Evolutionary conservation across 164 flowering plant genomes (phyloP).

Genomic region (Vitis labrusca): DNA sequence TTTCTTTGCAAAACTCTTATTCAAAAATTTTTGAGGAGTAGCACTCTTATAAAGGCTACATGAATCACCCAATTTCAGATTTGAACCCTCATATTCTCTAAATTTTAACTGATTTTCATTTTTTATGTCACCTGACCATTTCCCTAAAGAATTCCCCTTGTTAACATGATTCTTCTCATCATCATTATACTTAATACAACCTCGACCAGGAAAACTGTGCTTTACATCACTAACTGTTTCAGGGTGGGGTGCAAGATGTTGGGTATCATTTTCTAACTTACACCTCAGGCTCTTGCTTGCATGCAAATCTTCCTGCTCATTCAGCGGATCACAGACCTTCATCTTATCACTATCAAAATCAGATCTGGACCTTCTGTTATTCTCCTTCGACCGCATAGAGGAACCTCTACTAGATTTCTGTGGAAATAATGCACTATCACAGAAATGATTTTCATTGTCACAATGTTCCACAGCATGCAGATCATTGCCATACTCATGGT

Average conservation of each 20-base stretch:
- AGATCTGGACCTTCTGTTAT: constrained; percentile 2
- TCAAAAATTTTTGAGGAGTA: background rate
- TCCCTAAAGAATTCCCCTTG: constrained; percentile 7
- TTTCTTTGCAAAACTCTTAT: constrained; percentile 12
- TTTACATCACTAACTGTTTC: background rate
- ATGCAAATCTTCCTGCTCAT: constrained; percentile 5
- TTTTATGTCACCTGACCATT: constrained; percentile 1
- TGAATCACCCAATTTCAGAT: constrained; percentile 3
- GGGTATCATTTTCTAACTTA: constrained; percentile 10
- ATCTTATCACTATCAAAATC: constrained; percentile 3
- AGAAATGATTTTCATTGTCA: constrained; percentile 11
- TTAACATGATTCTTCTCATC: constrained; percentile 5
- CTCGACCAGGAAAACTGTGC: background rate
- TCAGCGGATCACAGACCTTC: constrained; percentile 5
- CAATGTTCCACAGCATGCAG: constrained; percentile 1
- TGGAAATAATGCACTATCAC: background rate
- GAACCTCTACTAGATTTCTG: constrained; percentile 8
- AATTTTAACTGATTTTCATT: constrained; percentile 1
- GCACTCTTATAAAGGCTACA: background rate
- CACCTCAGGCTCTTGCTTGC: background rate
- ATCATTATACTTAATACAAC: background rate
- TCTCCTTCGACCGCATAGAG: constrained; percentile 17
- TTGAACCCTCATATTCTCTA: constrained; percentile 2
- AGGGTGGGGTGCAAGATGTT: background rate
- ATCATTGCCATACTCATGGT: background rate